Percentiles rank a stretch among this genome's conserved stretches.
phyloP scores from a whole-genome alignment of 768 basidiomycete species.

The Pleurotus cornucopiae region DNA sequence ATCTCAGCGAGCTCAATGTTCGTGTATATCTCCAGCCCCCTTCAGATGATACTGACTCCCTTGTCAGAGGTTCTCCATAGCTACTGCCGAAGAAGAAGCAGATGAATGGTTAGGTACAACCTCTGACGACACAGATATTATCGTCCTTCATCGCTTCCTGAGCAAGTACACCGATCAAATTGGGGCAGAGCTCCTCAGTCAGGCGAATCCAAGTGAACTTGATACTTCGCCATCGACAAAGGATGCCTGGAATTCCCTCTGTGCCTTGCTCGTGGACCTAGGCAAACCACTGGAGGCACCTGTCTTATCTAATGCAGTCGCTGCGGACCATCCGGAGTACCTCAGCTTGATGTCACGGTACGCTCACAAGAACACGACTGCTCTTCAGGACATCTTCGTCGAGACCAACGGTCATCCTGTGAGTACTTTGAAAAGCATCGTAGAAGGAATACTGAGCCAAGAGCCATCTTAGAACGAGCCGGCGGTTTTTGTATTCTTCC shows the following conservation, averaged over 20 bases:
- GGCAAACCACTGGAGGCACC: constrained; percentile 68
- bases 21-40: constrained; percentile 13
- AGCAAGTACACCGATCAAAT: constrained; percentile 84
- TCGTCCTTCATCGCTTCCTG: constrained; percentile 81
- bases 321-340: constrained; percentile 58
- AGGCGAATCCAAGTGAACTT: constrained; percentile 55
- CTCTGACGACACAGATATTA: constrained; percentile 79
- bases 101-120: constrained; percentile 76
- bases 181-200: constrained; percentile 79
- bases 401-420: constrained; percentile 47
- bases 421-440: constrained; percentile 11
- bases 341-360: constrained; percentile 64
- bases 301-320: constrained; percentile 43
- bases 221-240: constrained; percentile 62
- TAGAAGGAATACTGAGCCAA: neutral
- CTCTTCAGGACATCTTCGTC: constrained; percentile 65
- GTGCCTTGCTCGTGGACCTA: constrained; percentile 75
- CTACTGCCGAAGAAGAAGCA: constrained; percentile 49
- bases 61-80: constrained; percentile 30
- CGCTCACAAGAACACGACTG: constrained; percentile 51
- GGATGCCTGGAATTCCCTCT: constrained; percentile 80
- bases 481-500: constrained; percentile 57
- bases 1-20: constrained; percentile 66
- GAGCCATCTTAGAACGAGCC: constrained; percentile 31
- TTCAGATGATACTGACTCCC: neutral